A percentile compares a stretch with the other conserved stretches of the same genome.
Evolutionary conservation across 345 rosid species (phyloP).

Genomic region (Mercurialis annua): DNA sequence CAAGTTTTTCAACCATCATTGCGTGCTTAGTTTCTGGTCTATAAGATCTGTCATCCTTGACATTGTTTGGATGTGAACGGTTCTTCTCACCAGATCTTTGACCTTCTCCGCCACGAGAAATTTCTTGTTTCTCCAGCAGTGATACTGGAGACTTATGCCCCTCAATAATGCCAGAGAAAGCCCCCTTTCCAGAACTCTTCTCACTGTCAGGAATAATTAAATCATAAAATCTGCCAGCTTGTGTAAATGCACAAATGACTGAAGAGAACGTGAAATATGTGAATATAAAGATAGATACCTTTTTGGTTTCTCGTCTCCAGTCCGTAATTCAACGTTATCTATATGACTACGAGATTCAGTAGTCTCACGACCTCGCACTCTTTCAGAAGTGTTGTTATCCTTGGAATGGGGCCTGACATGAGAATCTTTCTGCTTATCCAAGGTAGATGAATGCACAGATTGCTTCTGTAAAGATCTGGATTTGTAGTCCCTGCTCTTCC

Average conservation of each 20-base stretch:
- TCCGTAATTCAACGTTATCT: constrained; percentile 28
- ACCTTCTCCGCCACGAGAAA: constrained; percentile 20
- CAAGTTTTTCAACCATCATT: constrained; percentile 36
- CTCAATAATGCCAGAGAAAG: constrained; percentile 33
- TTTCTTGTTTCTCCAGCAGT: constrained; percentile 22
- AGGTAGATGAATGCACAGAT: constrained; percentile 33
- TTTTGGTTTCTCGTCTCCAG: constrained; percentile 40
- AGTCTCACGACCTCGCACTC: constrained; percentile 18
- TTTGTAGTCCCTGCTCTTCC: constrained; percentile 36
- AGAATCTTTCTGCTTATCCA: constrained; percentile 35
- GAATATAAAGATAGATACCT: constrained; percentile 35
- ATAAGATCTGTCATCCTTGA: constrained; percentile 29
- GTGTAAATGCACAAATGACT: neutral
- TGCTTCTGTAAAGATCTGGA: constrained; percentile 31
- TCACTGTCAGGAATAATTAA: constrained; percentile 45
- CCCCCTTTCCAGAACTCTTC: constrained; percentile 39
- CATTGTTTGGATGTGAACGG: constrained; percentile 22
- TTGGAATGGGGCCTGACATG: constrained; percentile 20
- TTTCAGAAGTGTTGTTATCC: constrained; percentile 32
- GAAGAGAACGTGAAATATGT: constrained; percentile 1
- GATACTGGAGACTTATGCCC: constrained; percentile 37
- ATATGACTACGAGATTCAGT: constrained; percentile 24
- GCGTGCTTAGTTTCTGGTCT: constrained; percentile 30
- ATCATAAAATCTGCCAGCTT: constrained; percentile 10
- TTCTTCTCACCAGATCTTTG: constrained; percentile 40